Base-by-base conservation (phyloP, 208 protist genomes). In the Perkinsela sp. region DNA sequence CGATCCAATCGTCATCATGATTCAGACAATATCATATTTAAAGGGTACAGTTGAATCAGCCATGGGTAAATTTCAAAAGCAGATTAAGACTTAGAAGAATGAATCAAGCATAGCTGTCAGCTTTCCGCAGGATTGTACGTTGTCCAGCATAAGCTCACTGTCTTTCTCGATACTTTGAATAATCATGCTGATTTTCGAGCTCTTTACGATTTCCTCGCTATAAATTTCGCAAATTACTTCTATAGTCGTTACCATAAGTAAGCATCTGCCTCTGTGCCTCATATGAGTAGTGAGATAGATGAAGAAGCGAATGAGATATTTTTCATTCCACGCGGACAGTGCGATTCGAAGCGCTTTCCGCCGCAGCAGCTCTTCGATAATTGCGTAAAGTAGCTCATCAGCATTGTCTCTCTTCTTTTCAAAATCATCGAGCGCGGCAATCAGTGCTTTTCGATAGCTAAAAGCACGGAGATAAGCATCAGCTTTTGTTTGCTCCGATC, bases 21-120 rank as follows among this genome's bases (percentile, higher is more conserved):
- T 76, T 30, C 48, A 72, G 72, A 90, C 72, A 6, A 83, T 81
- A 57, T 87, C 81, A 77, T 90, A n/a, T n/a, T n/a, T n/a, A n/a
- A n/a, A n/a, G n/a, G n/a, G n/a, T n/a, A n/a, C n/a, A n/a, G n/a
- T n/a, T n/a, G n/a, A n/a, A n/a, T n/a, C n/a, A n/a, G n/a, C n/a
- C n/a, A n/a, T n/a, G n/a, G n/a, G n/a, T n/a, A n/a, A n/a, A n/a
- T n/a, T n/a, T n/a, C n/a, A n/a, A n/a, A n/a, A n/a, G n/a, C n/a
- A n/a, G n/a, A n/a, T n/a, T n/a, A n/a, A n/a, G n/a, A n/a, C n/a
- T n/a, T n/a, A n/a, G n/a, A n/a, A n/a, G n/a, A n/a, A n/a, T n/a
- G n/a, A n/a, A n/a, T n/a, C n/a, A n/a, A n/a, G n/a, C n/a, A n/a
- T n/a, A n/a, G n/a, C n/a, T n/a, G n/a, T n/a, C n/a, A n/a, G n/a